phyloP scores from a whole-genome alignment of 2,329 filamentous ascomycete genomes.

The Neodidymelliopsis sp. region DNA sequence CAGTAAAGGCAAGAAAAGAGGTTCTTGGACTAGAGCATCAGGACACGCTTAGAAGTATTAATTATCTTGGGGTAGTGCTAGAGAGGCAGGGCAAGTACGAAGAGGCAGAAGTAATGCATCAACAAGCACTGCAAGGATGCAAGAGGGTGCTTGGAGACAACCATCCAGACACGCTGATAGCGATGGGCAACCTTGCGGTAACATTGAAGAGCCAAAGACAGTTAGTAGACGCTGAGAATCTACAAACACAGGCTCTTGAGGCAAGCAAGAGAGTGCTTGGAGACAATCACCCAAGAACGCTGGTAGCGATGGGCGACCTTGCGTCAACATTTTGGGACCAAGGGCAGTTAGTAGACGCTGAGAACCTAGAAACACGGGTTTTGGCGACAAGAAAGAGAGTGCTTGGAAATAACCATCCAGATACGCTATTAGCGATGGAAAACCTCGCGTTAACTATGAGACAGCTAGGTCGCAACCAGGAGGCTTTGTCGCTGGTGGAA shows the following conservation, averaged over 20 bases:
- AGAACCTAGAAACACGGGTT: no score
- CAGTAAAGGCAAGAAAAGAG: background rate
- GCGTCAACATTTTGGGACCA: background rate
- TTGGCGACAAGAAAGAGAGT: no score
- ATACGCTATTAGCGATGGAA: background rate
- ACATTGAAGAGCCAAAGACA: background rate
- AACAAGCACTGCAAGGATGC: background rate
- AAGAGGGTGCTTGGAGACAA: background rate
- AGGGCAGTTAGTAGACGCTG: background rate
- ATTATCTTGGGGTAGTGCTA: slow-evolving; percentile 1
- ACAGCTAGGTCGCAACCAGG: slow-evolving; percentile 2
- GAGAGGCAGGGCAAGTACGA: background rate
- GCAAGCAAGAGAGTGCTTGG: no score
- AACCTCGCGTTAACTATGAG: slow-evolving; percentile 10
- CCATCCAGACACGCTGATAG: slow-evolving; percentile 3
- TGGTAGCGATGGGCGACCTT: slow-evolving; percentile 1
- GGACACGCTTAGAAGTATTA: background rate
- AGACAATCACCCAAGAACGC: background rate
- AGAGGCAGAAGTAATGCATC: background rate
- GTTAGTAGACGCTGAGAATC: background rate
- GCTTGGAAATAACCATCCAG: background rate
- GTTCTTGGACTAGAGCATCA: background rate
- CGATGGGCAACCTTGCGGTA: background rate
- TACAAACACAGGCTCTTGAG: no score
- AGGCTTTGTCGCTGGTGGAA: slow-evolving; percentile 10